Conservation (phyloP, 176 grass and related monocot genomes). For the Melocanna baccifera region DNA sequence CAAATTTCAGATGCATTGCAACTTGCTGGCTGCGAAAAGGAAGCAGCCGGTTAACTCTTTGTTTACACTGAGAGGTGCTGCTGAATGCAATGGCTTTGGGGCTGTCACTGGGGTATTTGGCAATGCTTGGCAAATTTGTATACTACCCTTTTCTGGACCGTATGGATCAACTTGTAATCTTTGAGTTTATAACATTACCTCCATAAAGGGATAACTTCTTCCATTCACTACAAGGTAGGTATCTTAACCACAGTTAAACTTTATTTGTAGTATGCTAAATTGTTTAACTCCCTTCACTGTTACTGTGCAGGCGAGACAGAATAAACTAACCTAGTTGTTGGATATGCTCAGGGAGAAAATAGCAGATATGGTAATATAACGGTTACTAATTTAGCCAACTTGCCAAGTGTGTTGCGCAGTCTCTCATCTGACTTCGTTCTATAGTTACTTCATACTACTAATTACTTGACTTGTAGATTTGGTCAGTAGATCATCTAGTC, state of each 20-base stretch:
- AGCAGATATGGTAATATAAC: not conserved
- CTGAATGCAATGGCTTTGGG: not conserved
- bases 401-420: not conserved
- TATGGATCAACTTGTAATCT: not conserved
- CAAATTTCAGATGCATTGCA: not conserved
- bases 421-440: not conserved
- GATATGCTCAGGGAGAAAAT: not conserved
- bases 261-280: not conserved
- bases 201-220: not conserved
- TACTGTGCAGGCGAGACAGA: constrained; percentile 12
- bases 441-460: not conserved
- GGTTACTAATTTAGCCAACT: not conserved
- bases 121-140: constrained; percentile 5
- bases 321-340: not conserved
- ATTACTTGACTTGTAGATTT: constrained; percentile 1
- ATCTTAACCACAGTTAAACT: not conserved
- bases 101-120: not conserved
- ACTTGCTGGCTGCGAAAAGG: not conserved
- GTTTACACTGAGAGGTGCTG: not conserved
- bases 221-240: constrained; percentile 21
- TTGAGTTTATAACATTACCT: not conserved
- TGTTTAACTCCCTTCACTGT: not conserved
- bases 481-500: not conserved
- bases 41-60: not conserved
- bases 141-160: not conserved